Conservation (phyloP, 805 yeast genomes). For the Hanseniaspora opuntiae region DNA sequence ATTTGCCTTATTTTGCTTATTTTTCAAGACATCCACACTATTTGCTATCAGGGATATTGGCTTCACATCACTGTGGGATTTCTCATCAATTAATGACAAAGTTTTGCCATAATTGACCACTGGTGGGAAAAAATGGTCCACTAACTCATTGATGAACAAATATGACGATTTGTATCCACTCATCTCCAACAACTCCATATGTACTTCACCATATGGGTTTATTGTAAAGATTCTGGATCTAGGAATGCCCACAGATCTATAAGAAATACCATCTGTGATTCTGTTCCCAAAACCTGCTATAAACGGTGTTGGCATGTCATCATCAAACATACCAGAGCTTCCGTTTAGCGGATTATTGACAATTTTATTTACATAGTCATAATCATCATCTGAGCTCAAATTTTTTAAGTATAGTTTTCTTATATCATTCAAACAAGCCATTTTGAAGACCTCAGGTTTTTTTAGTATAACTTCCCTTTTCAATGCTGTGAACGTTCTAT, state of each 20-base stretch:
- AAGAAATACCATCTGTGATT: conserved; percentile 91
- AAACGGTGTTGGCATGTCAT: conserved; percentile 60
- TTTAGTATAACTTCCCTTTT: conserved; percentile 81
- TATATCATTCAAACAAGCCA: conserved; percentile 88
- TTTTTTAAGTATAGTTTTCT: conserved; percentile 45
- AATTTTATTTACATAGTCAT: conserved; percentile 6
- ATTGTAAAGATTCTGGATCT: conserved; percentile 89
- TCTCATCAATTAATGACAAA: neutral
- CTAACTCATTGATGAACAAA: conserved; percentile 79
- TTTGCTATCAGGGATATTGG: neutral
- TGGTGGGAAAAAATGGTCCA: conserved; percentile 96
- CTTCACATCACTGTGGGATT: neutral
- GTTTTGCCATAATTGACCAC: conserved; percentile 23
- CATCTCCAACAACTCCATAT: conserved; percentile 85
- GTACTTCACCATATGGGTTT: conserved; percentile 92
- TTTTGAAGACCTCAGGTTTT: conserved; percentile 95
- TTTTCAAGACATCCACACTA: neutral
- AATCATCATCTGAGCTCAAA: conserved; percentile 7
- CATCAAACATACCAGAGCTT: conserved; percentile 14
- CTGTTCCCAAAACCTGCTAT: conserved; percentile 96
- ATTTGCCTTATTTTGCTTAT: conserved; percentile 7
- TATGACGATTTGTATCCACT: conserved; percentile 87
- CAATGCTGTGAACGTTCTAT: conserved; percentile 89
- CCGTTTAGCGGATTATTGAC: neutral
- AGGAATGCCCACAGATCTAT: conserved; percentile 86